phyloP scores from a whole-genome alignment of 305 asterid genomes.

The Solanum chacoense region DNA sequence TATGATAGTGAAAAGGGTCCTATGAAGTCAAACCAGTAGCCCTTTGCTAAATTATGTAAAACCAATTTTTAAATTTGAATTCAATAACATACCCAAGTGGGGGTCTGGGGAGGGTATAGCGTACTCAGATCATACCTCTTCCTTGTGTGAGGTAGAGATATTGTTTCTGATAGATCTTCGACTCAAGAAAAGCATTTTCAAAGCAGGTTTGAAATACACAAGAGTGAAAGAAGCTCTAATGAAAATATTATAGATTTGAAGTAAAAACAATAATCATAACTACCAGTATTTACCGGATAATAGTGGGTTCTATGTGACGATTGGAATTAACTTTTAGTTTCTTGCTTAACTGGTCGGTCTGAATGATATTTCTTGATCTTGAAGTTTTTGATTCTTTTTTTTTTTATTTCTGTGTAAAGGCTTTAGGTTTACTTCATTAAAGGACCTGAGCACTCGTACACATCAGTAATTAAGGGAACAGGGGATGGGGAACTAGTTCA shows the following conservation, averaged over 20 bases:
- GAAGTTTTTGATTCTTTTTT: neutral
- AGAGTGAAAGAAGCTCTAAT: neutral
- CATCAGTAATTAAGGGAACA: neutral
- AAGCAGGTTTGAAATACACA: neutral
- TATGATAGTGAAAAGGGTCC: neutral
- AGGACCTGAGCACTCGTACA: neutral
- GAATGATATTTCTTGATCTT: neutral
- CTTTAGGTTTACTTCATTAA: neutral
- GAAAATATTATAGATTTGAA: neutral
- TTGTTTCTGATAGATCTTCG: neutral
- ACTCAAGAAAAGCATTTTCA: neutral
- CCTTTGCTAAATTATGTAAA: neutral
- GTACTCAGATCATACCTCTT: neutral
- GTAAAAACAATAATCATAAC: neutral
- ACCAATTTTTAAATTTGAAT: neutral
- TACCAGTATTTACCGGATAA: neutral
- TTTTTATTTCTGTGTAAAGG: neutral
- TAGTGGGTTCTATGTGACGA: neutral
- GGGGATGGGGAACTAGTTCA: neutral
- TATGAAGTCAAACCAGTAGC: neutral
- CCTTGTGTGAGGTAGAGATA: neutral
- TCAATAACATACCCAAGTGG: neutral
- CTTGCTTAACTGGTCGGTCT: neutral
- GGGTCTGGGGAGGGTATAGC: neutral
- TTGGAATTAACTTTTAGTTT: neutral